Conservation (phyloP, 305 asterid genomes). For the Fraxinus greggii region DNA sequence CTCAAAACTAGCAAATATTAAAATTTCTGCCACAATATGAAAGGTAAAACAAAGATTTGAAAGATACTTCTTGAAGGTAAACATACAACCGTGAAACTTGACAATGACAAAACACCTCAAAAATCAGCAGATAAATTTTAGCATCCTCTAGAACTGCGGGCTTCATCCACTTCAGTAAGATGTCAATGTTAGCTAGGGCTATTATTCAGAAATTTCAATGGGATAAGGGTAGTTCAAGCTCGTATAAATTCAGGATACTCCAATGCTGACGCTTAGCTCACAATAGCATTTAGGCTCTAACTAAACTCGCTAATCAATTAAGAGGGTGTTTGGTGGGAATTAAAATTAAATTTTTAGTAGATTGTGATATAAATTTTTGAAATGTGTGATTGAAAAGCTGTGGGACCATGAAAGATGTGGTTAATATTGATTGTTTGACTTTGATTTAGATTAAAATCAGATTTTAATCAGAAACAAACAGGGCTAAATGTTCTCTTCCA, state of each 20-base stretch:
- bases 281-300: not conserved
- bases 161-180: not conserved
- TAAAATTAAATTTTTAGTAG: no score
- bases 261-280: not conserved
- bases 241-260: not conserved
- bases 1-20: not conserved
- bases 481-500: not conserved
- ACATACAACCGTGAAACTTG: not conserved
- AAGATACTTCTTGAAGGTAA: not conserved
- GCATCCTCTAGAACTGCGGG: not conserved
- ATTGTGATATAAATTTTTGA: no score
- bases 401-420: no score
- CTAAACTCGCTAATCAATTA: not conserved
- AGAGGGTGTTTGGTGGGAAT: no score
- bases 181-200: slow-evolving; percentile 1
- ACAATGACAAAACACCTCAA: not conserved
- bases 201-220: not conserved
- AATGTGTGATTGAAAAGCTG: no score
- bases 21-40: not conserved
- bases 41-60: not conserved
- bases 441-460: no score
- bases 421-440: no score
- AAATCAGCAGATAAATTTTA: not conserved
- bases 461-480: no score
- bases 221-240: not conserved